Percentiles rank a stretch among this genome's conserved stretches.
Conservation (phyloP, 495 filamentous ascomycete species). For the Evernia prunastri region DNA sequence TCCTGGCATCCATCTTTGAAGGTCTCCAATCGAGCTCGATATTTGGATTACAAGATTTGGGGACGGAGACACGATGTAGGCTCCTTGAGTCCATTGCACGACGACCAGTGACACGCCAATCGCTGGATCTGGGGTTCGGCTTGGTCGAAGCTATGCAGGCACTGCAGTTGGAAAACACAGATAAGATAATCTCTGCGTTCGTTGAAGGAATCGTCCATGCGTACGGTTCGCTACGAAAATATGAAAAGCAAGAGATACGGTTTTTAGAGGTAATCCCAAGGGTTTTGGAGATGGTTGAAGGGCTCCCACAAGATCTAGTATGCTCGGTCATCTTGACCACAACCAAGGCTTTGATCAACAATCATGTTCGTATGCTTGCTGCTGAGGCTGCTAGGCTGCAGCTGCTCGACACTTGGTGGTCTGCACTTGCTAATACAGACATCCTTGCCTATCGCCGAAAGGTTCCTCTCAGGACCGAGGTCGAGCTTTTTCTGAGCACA, state of each 20-base stretch:
- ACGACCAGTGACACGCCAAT: background rate
- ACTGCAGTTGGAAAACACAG: background rate
- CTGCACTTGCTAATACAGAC: constrained; percentile 2
- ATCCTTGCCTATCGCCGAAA: background rate
- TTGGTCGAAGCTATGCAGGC: constrained; percentile 8
- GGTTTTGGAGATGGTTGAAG: background rate
- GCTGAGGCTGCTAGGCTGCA: constrained; percentile 3
- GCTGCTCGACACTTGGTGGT: constrained; percentile 7
- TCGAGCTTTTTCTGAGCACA: constrained; percentile 6
- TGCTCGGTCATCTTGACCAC: background rate
- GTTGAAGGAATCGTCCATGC: constrained; percentile 6
- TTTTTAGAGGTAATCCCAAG: background rate
- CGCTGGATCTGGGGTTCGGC: constrained; percentile 5
- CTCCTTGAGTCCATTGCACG: constrained; percentile 3
- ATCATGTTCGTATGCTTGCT: background rate
- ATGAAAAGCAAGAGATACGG: background rate
- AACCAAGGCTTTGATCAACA: background rate
- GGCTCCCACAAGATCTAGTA: constrained; percentile 1
- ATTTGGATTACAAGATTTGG: constrained; percentile 5
- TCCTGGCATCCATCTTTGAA: constrained; percentile 8
- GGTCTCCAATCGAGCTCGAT: constrained; percentile 16
- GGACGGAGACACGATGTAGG: background rate
- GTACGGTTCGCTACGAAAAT: background rate
- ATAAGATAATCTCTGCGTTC: background rate
- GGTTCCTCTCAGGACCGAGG: background rate